Evolutionary conservation across 2,329 filamentous ascomycete genomes (phyloP).

Genomic region (Paraphaeosphaeria sporulosa): DNA sequence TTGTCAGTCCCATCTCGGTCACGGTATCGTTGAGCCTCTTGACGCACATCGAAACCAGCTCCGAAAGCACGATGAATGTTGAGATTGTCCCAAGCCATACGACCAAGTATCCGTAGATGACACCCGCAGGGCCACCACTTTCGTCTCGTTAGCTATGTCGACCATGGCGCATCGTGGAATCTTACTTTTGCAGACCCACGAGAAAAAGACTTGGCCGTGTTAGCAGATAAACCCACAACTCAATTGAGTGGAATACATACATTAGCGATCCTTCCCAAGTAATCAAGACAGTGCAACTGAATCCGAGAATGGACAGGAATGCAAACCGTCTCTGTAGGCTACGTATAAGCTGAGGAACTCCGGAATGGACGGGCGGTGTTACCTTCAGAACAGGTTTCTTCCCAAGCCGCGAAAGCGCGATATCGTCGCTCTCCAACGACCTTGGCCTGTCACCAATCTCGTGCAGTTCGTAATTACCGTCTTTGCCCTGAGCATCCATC

Average conservation of each 20-base stretch:
- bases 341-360: background rate
- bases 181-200: conserved; percentile 30
- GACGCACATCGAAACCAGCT: conserved; percentile 44
- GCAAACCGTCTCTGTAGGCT: background rate
- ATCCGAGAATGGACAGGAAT: conserved; percentile 5
- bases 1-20: background rate
- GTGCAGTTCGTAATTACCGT: conserved; percentile 23
- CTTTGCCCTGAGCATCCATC: conserved; percentile 17
- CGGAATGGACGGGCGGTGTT: background rate
- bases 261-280: conserved; percentile 6
- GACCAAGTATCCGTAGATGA: conserved; percentile 40
- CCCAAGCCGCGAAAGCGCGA: conserved; percentile 29
- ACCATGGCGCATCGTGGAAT: background rate
- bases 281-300: conserved; percentile 1
- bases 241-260: background rate
- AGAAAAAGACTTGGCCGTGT: conserved; percentile 28
- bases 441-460: conserved; percentile 14
- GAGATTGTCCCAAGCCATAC: conserved; percentile 41
- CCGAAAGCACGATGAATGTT: conserved; percentile 35
- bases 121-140: conserved; percentile 41
- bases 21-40: background rate
- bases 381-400: conserved; percentile 37
- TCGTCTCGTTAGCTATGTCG: conserved; percentile 1
- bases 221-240: conserved; percentile 3
- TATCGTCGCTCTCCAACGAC: conserved; percentile 24